These are phyloP conservation scores for Crithidia acanthocephali DNA, from an alignment of 208 protist species.

Conservation along the genomic window DNA sequence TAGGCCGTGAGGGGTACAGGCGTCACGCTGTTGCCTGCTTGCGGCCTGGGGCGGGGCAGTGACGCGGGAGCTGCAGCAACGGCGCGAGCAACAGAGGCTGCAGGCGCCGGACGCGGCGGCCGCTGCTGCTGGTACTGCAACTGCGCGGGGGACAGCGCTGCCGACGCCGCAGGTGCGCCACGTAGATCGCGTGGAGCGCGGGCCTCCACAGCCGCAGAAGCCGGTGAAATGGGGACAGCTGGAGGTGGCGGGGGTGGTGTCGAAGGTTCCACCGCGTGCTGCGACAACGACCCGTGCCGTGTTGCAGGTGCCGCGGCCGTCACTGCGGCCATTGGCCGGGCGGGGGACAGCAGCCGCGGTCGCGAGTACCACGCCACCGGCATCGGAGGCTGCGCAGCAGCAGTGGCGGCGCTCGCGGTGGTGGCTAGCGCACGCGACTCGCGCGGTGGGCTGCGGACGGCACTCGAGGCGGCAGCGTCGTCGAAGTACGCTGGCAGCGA, in stretches of 20 bases:
- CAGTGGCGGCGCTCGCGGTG: background rate
- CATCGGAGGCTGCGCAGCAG: background rate
- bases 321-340: background rate
- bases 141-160: background rate
- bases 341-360: conserved; percentile 21
- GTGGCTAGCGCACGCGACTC: background rate
- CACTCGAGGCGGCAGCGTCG: background rate
- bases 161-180: background rate
- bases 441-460: background rate
- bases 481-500: conserved; percentile 24
- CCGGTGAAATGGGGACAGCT: too few species aligned
- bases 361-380: conserved; percentile 23
- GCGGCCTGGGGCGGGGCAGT: too few species aligned
- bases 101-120: background rate
- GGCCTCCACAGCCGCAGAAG: too few species aligned
- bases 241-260: too few species aligned
- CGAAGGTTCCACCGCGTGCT: too few species aligned
- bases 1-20: background rate
- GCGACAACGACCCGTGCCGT: too few species aligned
- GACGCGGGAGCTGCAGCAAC: background rate
- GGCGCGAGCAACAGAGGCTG: background rate
- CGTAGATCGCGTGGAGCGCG: background rate
- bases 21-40: background rate
- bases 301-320: too few species aligned
- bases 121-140: conserved; percentile 10